A percentile compares a stretch with the other conserved stretches of the same genome.
Evolutionary conservation across 768 basidiomycete species (phyloP).

Genomic region (Suillus paluster): DNA sequence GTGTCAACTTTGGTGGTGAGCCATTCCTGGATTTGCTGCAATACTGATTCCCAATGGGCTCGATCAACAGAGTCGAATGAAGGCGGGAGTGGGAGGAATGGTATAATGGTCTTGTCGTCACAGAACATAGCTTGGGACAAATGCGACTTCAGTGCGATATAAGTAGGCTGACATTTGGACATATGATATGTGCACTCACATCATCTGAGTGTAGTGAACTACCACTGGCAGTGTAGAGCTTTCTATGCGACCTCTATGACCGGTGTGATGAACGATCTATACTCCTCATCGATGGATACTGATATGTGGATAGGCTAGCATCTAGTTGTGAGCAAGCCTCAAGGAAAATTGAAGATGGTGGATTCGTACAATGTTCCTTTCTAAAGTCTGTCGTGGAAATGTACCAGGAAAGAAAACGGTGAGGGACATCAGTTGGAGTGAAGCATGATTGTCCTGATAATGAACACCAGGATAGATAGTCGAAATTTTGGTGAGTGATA

Average conservation of each 20-base stretch:
- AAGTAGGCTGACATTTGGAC: no score
- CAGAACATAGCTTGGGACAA: not conserved
- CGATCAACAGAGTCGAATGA: not conserved
- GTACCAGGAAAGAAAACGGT: slow-evolving; percentile 11
- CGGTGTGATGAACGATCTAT: slow-evolving; percentile 5
- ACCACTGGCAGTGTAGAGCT: not conserved
- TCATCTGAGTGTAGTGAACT: not conserved
- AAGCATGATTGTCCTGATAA: not conserved
- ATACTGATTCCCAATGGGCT: not conserved
- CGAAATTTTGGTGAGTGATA: slow-evolving; percentile 7
- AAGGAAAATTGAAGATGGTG: no score
- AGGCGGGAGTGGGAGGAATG: not conserved
- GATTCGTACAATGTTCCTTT: no score
- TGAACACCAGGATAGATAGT: slow-evolving; percentile 2
- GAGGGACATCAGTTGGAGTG: slow-evolving; percentile 5
- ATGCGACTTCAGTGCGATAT: no score
- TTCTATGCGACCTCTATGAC: not conserved
- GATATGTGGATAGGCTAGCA: slow-evolving; percentile 10
- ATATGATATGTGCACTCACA: not conserved
- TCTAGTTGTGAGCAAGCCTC: slow-evolving; percentile 1
- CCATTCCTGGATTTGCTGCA: not conserved
- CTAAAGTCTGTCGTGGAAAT: slow-evolving; percentile 6
- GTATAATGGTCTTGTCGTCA: not conserved
- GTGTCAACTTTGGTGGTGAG: not conserved
- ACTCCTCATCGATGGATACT: not conserved